Conservation (phyloP, 2,329 filamentous ascomycete species). For the Ploettnerulaceae sp. region DNA sequence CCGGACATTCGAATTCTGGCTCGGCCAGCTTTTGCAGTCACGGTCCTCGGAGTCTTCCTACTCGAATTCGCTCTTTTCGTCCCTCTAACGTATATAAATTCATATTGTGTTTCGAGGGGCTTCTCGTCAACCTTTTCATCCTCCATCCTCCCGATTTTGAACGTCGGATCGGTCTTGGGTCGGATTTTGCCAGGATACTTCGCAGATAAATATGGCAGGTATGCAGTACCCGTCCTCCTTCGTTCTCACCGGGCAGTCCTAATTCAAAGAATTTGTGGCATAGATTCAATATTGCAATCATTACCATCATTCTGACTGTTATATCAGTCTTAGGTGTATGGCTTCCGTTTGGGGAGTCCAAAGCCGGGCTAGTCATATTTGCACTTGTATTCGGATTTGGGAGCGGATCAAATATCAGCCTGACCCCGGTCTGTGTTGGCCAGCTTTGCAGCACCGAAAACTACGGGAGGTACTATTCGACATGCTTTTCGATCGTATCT, state of each 20-base stretch:
- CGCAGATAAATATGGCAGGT: conserved; percentile 5
- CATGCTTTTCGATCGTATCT: conserved; percentile 4
- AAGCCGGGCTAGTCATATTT: conserved; percentile 65
- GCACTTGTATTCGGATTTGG: conserved; percentile 74
- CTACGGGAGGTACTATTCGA: conserved; percentile 1
- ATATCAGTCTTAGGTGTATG: conserved; percentile 69
- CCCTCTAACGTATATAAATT: background rate
- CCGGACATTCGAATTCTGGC: conserved; percentile 1
- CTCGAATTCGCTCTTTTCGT: conserved; percentile 4
- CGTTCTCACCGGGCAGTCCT: background rate
- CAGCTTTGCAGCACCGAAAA: background rate
- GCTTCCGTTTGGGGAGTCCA: conserved; percentile 59
- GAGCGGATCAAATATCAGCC: conserved; percentile 51
- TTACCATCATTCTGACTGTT: conserved; percentile 55
- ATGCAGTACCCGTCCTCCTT: background rate
- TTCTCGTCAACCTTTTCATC: background rate
- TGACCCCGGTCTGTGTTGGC: conserved; percentile 3
- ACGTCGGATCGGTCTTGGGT: conserved; percentile 1
- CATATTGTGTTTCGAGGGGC: background rate
- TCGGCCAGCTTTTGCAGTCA: background rate
- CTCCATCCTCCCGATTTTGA: background rate
- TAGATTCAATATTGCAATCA: conserved; percentile 39
- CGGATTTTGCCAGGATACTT: conserved; percentile 2
- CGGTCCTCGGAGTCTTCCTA: background rate
- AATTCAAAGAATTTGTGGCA: background rate